Evolutionary conservation across 345 rosid genomes (phyloP).

Genomic region (Eutrema yunnanense): DNA sequence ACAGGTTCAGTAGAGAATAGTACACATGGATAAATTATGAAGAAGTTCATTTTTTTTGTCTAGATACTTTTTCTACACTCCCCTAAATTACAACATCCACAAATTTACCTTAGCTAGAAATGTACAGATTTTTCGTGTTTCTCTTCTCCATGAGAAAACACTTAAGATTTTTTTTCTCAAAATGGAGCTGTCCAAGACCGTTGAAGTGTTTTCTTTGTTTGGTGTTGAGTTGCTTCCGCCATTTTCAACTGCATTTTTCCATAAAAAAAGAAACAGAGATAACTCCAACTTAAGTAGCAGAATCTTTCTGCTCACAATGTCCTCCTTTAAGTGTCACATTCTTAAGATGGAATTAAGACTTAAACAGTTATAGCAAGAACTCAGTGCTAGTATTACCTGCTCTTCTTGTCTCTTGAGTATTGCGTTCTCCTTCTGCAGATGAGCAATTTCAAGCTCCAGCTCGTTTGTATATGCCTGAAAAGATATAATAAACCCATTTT

Average conservation of each 20-base stretch:
- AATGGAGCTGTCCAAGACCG: constrained; percentile 73
- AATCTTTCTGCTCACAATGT: neutral
- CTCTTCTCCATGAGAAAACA: neutral
- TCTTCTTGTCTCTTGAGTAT: constrained; percentile 51
- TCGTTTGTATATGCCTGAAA: constrained; percentile 66
- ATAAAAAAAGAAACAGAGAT: neutral
- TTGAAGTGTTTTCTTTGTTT: constrained; percentile 39
- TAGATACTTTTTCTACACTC: constrained; percentile 1
- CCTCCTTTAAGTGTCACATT: too few relatives aligned
- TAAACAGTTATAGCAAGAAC: too few relatives aligned
- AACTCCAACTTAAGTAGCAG: neutral
- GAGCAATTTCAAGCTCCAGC: constrained; percentile 42
- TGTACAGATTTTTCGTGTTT: constrained; percentile 6
- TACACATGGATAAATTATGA: constrained; percentile 10
- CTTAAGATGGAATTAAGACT: too few relatives aligned
- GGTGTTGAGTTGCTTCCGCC: constrained; percentile 40
- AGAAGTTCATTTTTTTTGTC: neutral
- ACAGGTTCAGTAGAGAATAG: neutral
- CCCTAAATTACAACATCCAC: constrained; percentile 4
- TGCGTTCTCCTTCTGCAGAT: constrained; percentile 51
- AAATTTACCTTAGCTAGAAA: constrained; percentile 9
- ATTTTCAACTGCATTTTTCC: constrained; percentile 34
- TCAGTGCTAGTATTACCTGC: constrained; percentile 30
- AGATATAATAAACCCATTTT: neutral
- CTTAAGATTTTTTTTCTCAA: constrained; percentile 32